Evolutionary conservation across 495 filamentous ascomycete species (phyloP).

Genomic region (Chaetomium cochliodes): DNA sequence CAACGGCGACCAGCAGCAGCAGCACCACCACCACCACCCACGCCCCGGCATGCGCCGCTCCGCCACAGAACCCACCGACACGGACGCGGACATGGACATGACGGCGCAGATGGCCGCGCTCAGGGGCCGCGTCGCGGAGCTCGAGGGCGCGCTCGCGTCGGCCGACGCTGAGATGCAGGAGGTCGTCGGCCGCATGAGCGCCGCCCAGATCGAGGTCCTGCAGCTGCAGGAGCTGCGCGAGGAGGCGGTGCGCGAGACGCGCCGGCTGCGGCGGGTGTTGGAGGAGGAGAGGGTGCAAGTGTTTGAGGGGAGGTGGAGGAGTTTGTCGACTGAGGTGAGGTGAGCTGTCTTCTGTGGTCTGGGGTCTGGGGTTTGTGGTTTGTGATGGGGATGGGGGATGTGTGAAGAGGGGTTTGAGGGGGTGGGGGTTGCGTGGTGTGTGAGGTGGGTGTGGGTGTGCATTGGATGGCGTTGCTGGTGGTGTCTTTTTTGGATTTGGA

Average conservation of each 20-base stretch:
- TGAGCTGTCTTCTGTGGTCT: neutral
- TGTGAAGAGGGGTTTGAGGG: neutral
- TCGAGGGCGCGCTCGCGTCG: constrained; percentile 76
- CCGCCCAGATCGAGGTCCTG: constrained; percentile 90
- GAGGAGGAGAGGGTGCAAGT: constrained; percentile 48
- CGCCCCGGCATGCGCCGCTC: constrained; percentile 36
- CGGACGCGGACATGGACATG: constrained; percentile 49
- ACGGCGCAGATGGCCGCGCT: constrained; percentile 68
- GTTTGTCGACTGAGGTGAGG: neutral
- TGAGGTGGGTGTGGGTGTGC: neutral
- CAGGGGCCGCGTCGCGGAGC: constrained; percentile 61
- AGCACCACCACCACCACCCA: neutral
- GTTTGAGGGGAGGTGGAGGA: constrained; percentile 48
- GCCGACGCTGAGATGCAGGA: constrained; percentile 94
- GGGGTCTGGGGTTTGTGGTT: neutral
- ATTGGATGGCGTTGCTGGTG: neutral
- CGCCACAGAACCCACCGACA: constrained; percentile 34
- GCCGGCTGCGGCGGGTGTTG: constrained; percentile 62
- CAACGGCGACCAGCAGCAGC: neutral
- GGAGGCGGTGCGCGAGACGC: constrained; percentile 78
- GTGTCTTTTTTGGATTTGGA: neutral
- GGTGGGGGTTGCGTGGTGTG: neutral
- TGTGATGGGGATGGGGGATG: neutral
- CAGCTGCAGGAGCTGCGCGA: constrained; percentile 90
- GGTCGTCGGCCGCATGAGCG: constrained; percentile 87